phyloP scores from a whole-genome alignment of 2,329 filamentous ascomycete genomes.

The Fusarium nisikadoi region DNA sequence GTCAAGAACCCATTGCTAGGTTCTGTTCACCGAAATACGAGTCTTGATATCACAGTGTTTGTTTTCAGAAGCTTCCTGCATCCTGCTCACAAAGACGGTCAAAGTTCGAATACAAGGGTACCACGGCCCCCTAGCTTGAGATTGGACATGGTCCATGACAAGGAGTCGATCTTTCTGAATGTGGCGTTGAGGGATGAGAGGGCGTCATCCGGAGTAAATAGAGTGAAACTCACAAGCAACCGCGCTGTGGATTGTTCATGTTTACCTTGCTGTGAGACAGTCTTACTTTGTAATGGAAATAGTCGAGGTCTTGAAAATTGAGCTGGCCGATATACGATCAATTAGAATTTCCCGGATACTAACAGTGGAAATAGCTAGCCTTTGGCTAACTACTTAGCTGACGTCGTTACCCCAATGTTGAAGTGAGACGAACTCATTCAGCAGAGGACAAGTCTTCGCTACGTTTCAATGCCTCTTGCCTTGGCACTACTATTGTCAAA shows the following conservation, averaged over 20 bases:
- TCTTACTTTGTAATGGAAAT: constrained; percentile 1
- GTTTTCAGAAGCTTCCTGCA: constrained; percentile 1
- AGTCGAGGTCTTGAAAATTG: neutral
- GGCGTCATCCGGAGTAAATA: constrained; percentile 27
- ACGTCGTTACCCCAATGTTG: constrained; percentile 12
- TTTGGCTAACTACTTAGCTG: neutral
- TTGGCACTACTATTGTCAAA: constrained; percentile 13
- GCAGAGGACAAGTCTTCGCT: constrained; percentile 1
- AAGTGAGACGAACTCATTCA: constrained; percentile 11
- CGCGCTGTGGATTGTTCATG: constrained; percentile 3
- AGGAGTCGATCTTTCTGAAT: constrained; percentile 33
- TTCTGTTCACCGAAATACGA: neutral
- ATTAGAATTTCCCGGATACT: constrained; percentile 10
- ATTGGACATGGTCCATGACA: constrained; percentile 36
- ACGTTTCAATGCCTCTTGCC: constrained; percentile 6
- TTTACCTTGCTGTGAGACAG: constrained; percentile 1
- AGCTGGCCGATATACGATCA: neutral
- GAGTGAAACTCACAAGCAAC: constrained; percentile 18
- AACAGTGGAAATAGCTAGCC: constrained; percentile 28
- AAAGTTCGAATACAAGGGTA: constrained; percentile 31
- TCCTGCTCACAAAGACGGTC: neutral
- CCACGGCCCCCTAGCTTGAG: constrained; percentile 25
- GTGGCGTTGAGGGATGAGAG: constrained; percentile 36
- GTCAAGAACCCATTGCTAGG: neutral
- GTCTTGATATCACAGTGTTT: neutral